Percentiles rank a stretch among this genome's conserved stretches.
These are phyloP conservation scores for Ogataea degrootiae DNA, from an alignment of 805 yeast genomes.

Conservation along the genomic window DNA sequence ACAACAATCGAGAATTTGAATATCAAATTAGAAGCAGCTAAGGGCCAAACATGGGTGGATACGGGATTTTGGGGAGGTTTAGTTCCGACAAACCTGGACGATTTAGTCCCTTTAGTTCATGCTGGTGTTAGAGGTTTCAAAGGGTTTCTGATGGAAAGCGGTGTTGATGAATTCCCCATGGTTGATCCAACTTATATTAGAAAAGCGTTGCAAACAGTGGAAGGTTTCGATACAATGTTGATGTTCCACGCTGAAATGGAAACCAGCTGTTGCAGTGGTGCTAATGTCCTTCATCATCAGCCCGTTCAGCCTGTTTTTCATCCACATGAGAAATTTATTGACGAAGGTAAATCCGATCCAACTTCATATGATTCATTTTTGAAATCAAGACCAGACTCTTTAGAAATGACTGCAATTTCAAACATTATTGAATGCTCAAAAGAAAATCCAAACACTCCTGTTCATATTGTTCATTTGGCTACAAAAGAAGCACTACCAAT, in stretches of 20 bases:
- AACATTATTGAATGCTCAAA: slow-evolving; percentile 62
- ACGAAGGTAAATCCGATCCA: slow-evolving; percentile 41
- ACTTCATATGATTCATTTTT: slow-evolving; percentile 66
- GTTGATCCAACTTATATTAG: slow-evolving; percentile 61
- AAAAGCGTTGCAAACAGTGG: slow-evolving; percentile 59
- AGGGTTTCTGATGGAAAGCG: slow-evolving; percentile 87
- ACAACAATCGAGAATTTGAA: slow-evolving; percentile 76
- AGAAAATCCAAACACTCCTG: slow-evolving; percentile 52
- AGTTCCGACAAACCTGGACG: slow-evolving; percentile 69
- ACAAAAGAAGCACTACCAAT: slow-evolving; percentile 79
- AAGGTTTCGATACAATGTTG: slow-evolving; percentile 61
- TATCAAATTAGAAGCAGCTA: slow-evolving; percentile 72
- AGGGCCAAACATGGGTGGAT: slow-evolving; percentile 84
- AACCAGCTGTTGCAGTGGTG: slow-evolving; percentile 2
- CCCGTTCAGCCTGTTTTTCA: slow-evolving; percentile 7
- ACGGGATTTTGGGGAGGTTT: slow-evolving; percentile 97
- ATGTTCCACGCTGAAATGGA: slow-evolving; percentile 95
- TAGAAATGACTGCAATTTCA: slow-evolving; percentile 80
- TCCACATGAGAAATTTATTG: slow-evolving; percentile 20
- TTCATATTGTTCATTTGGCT: slow-evolving; percentile 90
- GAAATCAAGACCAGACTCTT: slow-evolving; percentile 82
- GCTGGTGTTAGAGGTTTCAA: slow-evolving; percentile 94
- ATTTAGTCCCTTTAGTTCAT: slow-evolving; percentile 68
- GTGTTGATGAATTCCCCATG: slow-evolving; percentile 95
- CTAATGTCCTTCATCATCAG: background rate